These are phyloP conservation scores for Crithidia sp. DNA, from an alignment of 208 protist species.

Conservation along the genomic window DNA sequence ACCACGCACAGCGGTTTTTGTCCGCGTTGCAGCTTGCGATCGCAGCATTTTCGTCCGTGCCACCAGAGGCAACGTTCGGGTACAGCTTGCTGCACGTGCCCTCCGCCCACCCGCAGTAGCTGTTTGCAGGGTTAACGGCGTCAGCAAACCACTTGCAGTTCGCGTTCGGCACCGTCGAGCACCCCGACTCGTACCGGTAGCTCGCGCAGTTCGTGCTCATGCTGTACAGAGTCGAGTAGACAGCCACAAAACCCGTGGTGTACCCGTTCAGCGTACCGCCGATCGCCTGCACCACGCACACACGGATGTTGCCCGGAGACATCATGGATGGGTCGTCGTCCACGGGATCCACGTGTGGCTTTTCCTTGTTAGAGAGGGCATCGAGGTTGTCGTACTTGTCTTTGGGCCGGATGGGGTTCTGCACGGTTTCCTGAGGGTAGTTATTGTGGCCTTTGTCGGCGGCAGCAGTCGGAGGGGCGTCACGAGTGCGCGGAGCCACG, in stretches of 20 bases:
- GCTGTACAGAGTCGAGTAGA: slow-evolving; percentile 68
- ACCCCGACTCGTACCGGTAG: slow-evolving; percentile 38
- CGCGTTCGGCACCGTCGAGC: slow-evolving; percentile 50
- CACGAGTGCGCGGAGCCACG: not conserved
- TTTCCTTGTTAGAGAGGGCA: not conserved
- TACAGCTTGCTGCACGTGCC: slow-evolving; percentile 40
- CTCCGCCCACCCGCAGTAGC: slow-evolving; percentile 48
- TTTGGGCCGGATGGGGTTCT: not conserved
- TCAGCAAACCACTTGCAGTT: slow-evolving; percentile 58
- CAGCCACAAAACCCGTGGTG: slow-evolving; percentile 76
- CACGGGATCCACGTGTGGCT: not conserved
- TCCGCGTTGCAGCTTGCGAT: slow-evolving; percentile 29
- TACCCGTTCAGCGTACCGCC: slow-evolving; percentile 70
- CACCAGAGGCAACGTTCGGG: slow-evolving; percentile 2
- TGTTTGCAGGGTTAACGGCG: not conserved
- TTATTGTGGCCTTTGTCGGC: not conserved
- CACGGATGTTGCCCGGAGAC: slow-evolving; percentile 50
- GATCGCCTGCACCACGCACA: slow-evolving; percentile 52
- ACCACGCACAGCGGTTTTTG: slow-evolving; percentile 49
- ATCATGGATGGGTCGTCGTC: slow-evolving; percentile 34
- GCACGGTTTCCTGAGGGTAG: not conserved
- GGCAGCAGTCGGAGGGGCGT: not conserved
- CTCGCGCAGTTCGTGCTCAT: slow-evolving; percentile 62
- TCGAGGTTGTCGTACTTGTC: not conserved
- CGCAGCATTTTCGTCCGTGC: not conserved